phyloP scores from a whole-genome alignment of 208 protist genomes.

The Endotrypanum monterogeii region DNA sequence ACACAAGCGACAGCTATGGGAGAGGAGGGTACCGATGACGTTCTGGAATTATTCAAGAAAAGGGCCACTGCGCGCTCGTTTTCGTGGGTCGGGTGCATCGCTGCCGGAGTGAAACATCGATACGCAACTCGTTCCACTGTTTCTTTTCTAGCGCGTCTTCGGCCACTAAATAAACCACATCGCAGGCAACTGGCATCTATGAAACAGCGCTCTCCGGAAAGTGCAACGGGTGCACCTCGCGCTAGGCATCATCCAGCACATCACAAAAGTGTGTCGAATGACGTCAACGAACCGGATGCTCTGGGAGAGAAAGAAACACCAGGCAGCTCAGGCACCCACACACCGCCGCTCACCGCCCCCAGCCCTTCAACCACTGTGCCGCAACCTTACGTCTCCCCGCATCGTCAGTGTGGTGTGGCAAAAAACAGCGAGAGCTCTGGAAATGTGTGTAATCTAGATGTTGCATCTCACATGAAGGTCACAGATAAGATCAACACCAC shows the following conservation, averaged over 20 bases:
- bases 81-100: conserved; percentile 20
- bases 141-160: conserved; percentile 13
- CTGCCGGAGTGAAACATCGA: conserved; percentile 5
- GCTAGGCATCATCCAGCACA: neutral
- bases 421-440: neutral
- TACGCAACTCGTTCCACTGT: conserved; percentile 18
- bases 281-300: neutral
- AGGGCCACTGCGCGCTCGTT: conserved; percentile 1
- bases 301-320: neutral
- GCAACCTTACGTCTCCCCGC: neutral
- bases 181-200: neutral
- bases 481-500: neutral
- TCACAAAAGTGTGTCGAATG: neutral
- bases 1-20: neutral
- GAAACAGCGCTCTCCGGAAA: neutral
- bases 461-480: neutral
- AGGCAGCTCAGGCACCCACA: neutral
- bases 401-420: neutral
- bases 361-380: neutral
- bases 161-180: neutral
- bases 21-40: neutral
- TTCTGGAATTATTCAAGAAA: neutral
- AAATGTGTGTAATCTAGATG: neutral
- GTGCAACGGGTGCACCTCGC: neutral
- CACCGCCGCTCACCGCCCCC: neutral